These are phyloP conservation scores for Aspergillus avenaceus DNA, from an alignment of 495 filamentous ascomycete genomes.

Conservation along the genomic window DNA sequence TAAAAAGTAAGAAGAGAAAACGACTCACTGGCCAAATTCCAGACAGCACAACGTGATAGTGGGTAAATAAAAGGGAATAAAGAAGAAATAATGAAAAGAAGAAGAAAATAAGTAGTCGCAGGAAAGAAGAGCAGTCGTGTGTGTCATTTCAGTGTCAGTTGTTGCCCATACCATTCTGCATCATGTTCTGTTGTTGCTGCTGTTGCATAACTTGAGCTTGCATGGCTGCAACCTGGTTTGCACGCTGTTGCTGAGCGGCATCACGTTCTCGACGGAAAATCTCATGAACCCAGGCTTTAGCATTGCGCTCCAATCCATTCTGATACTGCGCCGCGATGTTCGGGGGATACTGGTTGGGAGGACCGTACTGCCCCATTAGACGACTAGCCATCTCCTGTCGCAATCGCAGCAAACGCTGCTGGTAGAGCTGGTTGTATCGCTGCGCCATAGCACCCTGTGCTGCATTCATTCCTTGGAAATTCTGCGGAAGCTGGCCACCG, in stretches of 20 bases:
- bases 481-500: constrained; percentile 34
- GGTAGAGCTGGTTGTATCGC: constrained; percentile 36
- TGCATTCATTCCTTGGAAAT: constrained; percentile 26
- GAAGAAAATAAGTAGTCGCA: constrained; percentile 7
- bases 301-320: constrained; percentile 31
- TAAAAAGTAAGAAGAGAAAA: not conserved
- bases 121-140: constrained; percentile 2
- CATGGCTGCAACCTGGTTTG: constrained; percentile 29
- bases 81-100: constrained; percentile 8
- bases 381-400: constrained; percentile 39
- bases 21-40: not conserved
- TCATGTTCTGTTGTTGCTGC: constrained; percentile 45
- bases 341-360: constrained; percentile 41
- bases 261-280: constrained; percentile 43
- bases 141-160: constrained; percentile 10
- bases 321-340: constrained; percentile 38
- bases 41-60: not conserved
- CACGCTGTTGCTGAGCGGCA: constrained; percentile 30
- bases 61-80: constrained; percentile 2
- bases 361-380: constrained; percentile 36
- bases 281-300: constrained; percentile 41
- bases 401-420: constrained; percentile 32
- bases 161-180: constrained; percentile 44
- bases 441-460: constrained; percentile 24
- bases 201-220: constrained; percentile 35